A percentile compares a stretch with the other conserved stretches of the same genome.
These are phyloP conservation scores for Lathyrus tuberosus DNA, from an alignment of 306 rosid species.

Conservation along the genomic window DNA sequence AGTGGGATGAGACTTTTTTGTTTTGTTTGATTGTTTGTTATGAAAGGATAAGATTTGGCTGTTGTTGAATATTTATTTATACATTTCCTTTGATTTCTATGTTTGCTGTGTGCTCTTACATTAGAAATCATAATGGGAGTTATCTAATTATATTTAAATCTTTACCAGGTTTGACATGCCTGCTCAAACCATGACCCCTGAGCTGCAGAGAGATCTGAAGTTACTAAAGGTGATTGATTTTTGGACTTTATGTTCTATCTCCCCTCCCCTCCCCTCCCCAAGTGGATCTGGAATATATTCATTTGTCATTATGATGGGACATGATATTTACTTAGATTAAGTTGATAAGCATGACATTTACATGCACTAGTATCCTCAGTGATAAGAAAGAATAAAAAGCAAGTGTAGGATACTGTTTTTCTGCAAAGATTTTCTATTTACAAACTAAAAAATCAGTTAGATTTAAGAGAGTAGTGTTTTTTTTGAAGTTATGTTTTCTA, in stretches of 20 bases:
- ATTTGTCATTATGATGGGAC: neutral
- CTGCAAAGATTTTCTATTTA: neutral
- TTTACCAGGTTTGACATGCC: conserved; percentile 82
- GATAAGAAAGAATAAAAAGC: conserved; percentile 7
- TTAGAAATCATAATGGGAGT: neutral
- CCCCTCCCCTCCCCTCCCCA: neutral
- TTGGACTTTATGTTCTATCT: neutral
- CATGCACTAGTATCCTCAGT: neutral
- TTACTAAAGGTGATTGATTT: conserved; percentile 65
- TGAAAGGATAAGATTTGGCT: no score
- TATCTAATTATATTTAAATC: conserved; percentile 16
- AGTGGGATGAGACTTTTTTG: no score
- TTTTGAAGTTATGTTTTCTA: neutral
- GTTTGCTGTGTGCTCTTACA: neutral
- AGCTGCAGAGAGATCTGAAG: conserved; percentile 69
- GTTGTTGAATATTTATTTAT: no score
- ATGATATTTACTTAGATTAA: conserved; percentile 14
- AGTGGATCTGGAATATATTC: neutral
- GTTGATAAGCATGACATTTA: neutral
- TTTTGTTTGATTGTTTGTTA: no score
- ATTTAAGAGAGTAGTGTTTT: neutral
- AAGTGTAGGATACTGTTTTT: conserved; percentile 17
- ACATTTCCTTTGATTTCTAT: conserved; percentile 29
- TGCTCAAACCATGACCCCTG: conserved; percentile 79
- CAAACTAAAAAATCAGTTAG: neutral